Conservation (phyloP, 2,329 filamentous ascomycete genomes). For the Aquanectria penicillioides region DNA sequence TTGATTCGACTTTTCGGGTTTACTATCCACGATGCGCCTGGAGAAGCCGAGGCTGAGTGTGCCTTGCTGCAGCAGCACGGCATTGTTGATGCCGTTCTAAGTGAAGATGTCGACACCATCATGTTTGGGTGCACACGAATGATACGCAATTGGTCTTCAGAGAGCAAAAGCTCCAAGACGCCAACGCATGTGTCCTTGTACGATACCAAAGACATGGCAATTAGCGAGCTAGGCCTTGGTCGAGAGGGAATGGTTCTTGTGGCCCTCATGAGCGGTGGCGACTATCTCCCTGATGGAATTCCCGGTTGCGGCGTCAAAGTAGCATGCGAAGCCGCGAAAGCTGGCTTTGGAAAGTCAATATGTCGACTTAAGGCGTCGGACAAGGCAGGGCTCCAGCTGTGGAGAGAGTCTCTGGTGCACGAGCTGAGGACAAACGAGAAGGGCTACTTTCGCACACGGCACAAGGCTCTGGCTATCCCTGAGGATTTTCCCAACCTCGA, state of each 20-base stretch:
- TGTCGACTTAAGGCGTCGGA: conserved; percentile 73
- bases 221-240: conserved; percentile 71
- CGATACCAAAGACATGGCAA: conserved; percentile 65
- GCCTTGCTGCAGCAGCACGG: conserved; percentile 84
- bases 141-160: conserved; percentile 84
- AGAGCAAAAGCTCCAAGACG: conserved; percentile 67
- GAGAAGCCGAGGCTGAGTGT: conserved; percentile 96
- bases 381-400: conserved; percentile 67
- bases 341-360: conserved; percentile 83
- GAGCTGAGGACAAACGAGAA: conserved; percentile 88
- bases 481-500: conserved; percentile 83
- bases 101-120: conserved; percentile 95
- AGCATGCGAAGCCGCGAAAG: conserved; percentile 88
- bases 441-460: conserved; percentile 80
- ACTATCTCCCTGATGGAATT: conserved; percentile 90
- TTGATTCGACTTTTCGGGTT: conserved; percentile 88
- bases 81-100: conserved; percentile 91
- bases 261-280: conserved; percentile 93
- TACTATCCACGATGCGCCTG: conserved; percentile 84
- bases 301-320: conserved; percentile 87
- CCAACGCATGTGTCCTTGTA: conserved; percentile 91
- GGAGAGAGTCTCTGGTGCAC: conserved; percentile 77
- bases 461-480: conserved; percentile 79
- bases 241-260: conserved; percentile 92
- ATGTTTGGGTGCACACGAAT: conserved; percentile 93